A percentile compares a stretch with the other conserved stretches of the same genome.
These are phyloP conservation scores for Astrephomene gubernaculifera DNA, from an alignment of 139 green algal genomes.

Conservation along the genomic window DNA sequence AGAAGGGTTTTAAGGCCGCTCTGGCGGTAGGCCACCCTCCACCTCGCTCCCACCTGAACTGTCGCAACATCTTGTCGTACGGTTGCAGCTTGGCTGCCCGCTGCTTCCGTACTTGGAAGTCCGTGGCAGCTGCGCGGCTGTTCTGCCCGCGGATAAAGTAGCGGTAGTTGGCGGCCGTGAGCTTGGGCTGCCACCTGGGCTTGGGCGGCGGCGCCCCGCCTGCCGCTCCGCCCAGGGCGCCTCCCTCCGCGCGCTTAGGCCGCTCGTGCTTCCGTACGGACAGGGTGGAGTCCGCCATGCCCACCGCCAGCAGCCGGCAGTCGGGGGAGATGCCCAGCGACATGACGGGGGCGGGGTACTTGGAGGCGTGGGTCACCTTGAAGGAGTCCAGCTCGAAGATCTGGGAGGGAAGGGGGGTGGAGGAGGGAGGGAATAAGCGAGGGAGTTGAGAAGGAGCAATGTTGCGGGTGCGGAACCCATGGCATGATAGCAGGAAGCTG, in stretches of 20 bases:
- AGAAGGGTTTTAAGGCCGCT: neutral
- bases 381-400: constrained; percentile 91
- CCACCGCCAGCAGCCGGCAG: constrained; percentile 84
- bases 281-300: constrained; percentile 87
- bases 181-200: constrained; percentile 29
- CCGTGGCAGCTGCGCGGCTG: constrained; percentile 62
- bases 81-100: constrained; percentile 64
- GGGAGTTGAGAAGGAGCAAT: too few species aligned
- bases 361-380: constrained; percentile 75
- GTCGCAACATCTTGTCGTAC: constrained; percentile 81
- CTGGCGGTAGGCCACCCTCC: neutral
- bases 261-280: constrained; percentile 69
- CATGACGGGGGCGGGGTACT: constrained; percentile 86
- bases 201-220: neutral
- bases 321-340: constrained; percentile 81
- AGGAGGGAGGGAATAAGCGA: neutral
- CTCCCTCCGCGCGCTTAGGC: neutral
- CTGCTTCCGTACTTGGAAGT: constrained; percentile 69
- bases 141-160: constrained; percentile 89
- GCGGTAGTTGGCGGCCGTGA: constrained; percentile 81
- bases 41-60: constrained; percentile 59
- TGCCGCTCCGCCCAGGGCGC: too few species aligned
- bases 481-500: too few species aligned
- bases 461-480: too few species aligned
- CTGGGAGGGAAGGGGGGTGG: constrained; percentile 47